Evolutionary conservation across 331 rosid species (phyloP), one percentile per base, ranked within the genome.

Genomic region (Quercus phellos): DNA sequence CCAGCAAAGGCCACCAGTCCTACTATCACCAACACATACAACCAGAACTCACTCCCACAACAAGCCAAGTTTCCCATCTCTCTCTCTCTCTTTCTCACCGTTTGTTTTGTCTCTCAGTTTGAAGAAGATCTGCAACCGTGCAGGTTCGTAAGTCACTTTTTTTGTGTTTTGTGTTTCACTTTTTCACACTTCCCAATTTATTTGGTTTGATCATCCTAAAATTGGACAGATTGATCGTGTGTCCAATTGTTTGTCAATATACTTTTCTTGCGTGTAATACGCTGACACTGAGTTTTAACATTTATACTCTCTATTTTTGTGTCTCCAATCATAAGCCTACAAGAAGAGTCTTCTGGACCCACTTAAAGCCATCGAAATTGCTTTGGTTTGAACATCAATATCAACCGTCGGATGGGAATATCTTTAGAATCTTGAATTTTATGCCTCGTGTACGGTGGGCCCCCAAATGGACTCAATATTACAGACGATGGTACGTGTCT

Each of bases 1-100:
- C 99, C 99, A 0, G 99, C 98, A 55, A 94, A 94, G 77, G 89
- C 67, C 0, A 94, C 99, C 70, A 94, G 81, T 0, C 97, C 99
- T 5, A 80, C 10, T 5, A 88, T 89, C 3, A 84, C 53, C 68
- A 90, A 4, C 34, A 92, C 26, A 77, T 82, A 94, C 51, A 90
- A 3, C n/a, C 64, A 83, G 84, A 94, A 94, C 78, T 71, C 70
- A 16, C 88, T 78, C 74, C 83, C 96, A 26, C 99, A 94, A 76
- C 99, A 92, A 4, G 42, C 24, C 70, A 91, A 78, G 22, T 87
- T 87, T 76, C 90, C 88, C 99, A 92, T 94, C 64, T 58, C 83
- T 79, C 70, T 63, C 55, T 26, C 61, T 6, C 63, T 18, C 71
- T 55, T 27, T 26, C 11, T n/a, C 17, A 19, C 68, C 46, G 30